Base-by-base conservation (phyloP, 2,329 filamentous ascomycete genomes). In the Emmonsia crescens region DNA sequence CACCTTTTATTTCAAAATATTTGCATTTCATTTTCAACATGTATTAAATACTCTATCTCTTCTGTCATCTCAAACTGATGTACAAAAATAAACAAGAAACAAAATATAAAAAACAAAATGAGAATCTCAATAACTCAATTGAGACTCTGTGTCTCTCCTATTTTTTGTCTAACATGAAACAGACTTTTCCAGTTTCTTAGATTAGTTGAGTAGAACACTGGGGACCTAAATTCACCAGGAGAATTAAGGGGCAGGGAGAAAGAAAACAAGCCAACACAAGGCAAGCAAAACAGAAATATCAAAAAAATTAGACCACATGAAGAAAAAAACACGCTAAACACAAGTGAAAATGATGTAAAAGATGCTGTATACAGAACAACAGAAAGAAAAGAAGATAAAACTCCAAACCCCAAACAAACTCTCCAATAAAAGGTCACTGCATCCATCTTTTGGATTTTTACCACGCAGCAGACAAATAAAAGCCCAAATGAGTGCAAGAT, bases 291-390 rank as follows among this genome's bases (percentile, higher is more conserved):
- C 24, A 29, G 9, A 24, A 5, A 57, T 33, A 44, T 19, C 61
- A 42, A 54, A 12, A 49, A 42, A 60, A 60, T 51, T 2, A 60
- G 14, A 31, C 9, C 16, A 56, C 16, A 38, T 46, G 52, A 42
- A 36, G 24, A 48, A 56, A 49, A n/a, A 1, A 60, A 64, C 59
- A 68, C 56, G 42, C 46, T 36, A 36, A 38, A 38, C 52, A 36
- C 9, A 21, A 56, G 3, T 19, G 5, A 14, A 38, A 29, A 10
- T 27, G n/a, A 16, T 14, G 52, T 24, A 33, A 56, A 19, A 27
- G 21, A 56, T 21, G 27, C 1, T 2, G 12, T 33, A 36, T 2
- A 14, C 42, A 46, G 9, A 36, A 16, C 21, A 51, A 12, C 2
- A 29, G 29, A 51, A 29, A 16, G 24, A 24, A 27, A 51, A 29